Base-by-base conservation (phyloP, 495 filamentous ascomycete species). In the Aspergillus diversus region DNA sequence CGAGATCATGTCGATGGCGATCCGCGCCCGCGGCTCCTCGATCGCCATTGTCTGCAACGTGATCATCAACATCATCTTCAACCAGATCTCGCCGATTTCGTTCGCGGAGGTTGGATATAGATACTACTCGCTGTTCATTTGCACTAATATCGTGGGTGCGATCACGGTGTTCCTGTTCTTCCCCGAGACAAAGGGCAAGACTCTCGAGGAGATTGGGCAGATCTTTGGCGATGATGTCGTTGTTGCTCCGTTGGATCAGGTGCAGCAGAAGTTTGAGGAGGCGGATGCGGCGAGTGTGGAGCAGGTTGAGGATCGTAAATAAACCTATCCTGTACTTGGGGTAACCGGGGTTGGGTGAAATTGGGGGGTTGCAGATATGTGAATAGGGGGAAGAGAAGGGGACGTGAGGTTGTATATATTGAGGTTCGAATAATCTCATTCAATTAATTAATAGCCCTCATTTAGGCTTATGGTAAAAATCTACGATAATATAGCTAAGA, bases 1-100 rank as follows among this genome's bases (percentile, higher is more conserved):
- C n/a, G 84, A 87, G 65, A 83, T 87, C 33, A 85, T 86, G 69
- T 82, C 83, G 2, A 81, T 81, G 7, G 76, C 83, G 17, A 78
- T 85, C 27, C 80, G 84, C 49, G 81, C 80, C 39, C 80, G 80
- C 34, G 82, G 81, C 7, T 82, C 83, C 47, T 77, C 83, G 0
- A 50, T 85, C 7, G 74, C 82, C 5, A 83, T 84, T 9, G 77
- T 81, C 46, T 79, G 80, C 7, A 85, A 85, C 65, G 86, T 84
- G 74, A 80, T 76, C 52, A 70, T 84, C 15, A 86, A 81, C 57
- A 69, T 85, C 59, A 60, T 87, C 34, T 83, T 87, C 57, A 80
- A 79, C 7, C 85, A 86, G 63, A 83, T 78, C 56, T 79, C 83
- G 7, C 85, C 85, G 0, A 80, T 84, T 48, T 84, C 83, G 0